Evolutionary conservation across 768 basidiomycete genomes (phyloP).

Genomic region (Trametes cingulata): DNA sequence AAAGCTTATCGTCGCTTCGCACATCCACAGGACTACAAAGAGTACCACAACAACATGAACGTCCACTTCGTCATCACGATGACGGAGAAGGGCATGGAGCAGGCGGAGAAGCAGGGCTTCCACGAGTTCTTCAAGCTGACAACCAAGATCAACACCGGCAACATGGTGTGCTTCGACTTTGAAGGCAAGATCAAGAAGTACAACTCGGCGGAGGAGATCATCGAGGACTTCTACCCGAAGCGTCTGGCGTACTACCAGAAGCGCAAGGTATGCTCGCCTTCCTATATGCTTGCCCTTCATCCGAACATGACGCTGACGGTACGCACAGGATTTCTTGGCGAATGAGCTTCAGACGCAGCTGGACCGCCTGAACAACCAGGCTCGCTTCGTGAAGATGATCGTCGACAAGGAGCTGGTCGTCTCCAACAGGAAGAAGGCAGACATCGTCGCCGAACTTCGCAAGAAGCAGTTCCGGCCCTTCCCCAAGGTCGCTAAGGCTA

Average conservation of each 20-base stretch:
- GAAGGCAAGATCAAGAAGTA: slow-evolving; percentile 97
- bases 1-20: not conserved
- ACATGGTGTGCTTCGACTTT: slow-evolving; percentile 99
- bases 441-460: slow-evolving; percentile 82
- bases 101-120: slow-evolving; percentile 88
- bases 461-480: slow-evolving; percentile 87
- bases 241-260: slow-evolving; percentile 92
- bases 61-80: slow-evolving; percentile 88
- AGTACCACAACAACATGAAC: slow-evolving; percentile 90
- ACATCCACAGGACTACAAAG: slow-evolving; percentile 90
- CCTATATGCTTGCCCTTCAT: not conserved
- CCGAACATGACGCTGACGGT: not conserved
- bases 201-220: slow-evolving; percentile 82
- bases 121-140: slow-evolving; percentile 90
- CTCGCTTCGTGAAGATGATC: slow-evolving; percentile 96
- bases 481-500: slow-evolving; percentile 74
- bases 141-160: slow-evolving; percentile 81
- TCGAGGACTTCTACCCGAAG: slow-evolving; percentile 90
- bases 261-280: slow-evolving; percentile 67
- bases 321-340: slow-evolving; percentile 76
- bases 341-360: slow-evolving; percentile 77
- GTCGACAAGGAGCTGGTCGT: slow-evolving; percentile 80
- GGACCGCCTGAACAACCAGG: slow-evolving; percentile 91
- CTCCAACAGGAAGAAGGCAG: slow-evolving; percentile 84
- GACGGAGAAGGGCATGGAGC: slow-evolving; percentile 75